phyloP scores from a whole-genome alignment of 345 rosid genomes.

The Eucalyptus regnans region DNA sequence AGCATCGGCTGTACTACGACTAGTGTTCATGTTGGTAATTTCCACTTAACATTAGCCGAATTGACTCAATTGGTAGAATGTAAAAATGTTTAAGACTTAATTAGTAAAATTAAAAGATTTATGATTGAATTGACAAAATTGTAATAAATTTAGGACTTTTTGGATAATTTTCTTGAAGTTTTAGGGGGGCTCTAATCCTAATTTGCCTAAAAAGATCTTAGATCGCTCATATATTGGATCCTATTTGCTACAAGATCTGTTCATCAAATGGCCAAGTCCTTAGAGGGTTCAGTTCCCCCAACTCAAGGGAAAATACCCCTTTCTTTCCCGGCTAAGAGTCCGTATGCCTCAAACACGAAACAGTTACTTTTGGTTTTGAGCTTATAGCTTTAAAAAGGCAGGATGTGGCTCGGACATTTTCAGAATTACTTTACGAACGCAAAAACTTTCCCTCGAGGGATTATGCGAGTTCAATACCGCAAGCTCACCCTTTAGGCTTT shows the following conservation, averaged over 20 bases:
- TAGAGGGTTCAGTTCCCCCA: background rate
- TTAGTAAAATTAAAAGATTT: no score
- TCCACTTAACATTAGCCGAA: no score
- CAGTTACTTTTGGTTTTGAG: background rate
- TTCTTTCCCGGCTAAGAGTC: background rate
- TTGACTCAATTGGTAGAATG: no score
- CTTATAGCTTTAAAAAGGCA: background rate
- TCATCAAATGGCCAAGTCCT: background rate
- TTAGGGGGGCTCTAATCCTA: background rate
- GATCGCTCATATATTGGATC: background rate
- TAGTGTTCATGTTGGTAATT: no score
- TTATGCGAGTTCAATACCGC: background rate
- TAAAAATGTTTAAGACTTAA: no score
- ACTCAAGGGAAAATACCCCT: background rate
- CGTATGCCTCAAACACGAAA: background rate
- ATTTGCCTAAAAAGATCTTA: background rate
- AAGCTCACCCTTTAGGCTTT: no score
- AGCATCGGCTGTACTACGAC: no score
- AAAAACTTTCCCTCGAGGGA: no score
- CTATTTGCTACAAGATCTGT: background rate
- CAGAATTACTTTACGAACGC: no score
- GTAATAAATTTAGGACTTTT: no score
- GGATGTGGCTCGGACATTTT: background rate
- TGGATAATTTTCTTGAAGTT: no score
- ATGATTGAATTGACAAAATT: no score